These are phyloP conservation scores for Coniochaeta sp. DNA, from an alignment of 2,329 filamentous ascomycete species.

Conservation along the genomic window DNA sequence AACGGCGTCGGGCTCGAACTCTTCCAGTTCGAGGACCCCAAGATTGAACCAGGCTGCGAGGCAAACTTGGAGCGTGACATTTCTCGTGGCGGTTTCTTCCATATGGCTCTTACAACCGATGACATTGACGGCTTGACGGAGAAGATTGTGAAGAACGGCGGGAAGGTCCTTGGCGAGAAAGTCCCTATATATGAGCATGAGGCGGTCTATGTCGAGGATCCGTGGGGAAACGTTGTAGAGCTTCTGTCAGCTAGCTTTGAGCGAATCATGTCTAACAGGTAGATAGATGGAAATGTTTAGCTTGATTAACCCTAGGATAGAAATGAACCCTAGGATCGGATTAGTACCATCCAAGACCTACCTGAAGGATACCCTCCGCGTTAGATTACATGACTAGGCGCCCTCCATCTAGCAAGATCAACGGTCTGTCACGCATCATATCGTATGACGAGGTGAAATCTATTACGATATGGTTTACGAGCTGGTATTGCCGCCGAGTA, in stretches of 20 bases:
- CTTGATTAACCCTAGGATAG: too few species aligned
- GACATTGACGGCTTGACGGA: slow-evolving; percentile 20
- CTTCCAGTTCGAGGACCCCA: slow-evolving; percentile 23
- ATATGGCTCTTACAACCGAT: slow-evolving; percentile 23
- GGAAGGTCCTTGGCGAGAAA: slow-evolving; percentile 18
- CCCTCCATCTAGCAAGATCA: too few species aligned
- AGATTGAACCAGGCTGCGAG: slow-evolving; percentile 6
- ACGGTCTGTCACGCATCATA: too few species aligned
- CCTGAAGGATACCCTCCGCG: too few species aligned
- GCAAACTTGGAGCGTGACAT: slow-evolving; percentile 13
- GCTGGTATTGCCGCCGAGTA: too few species aligned
- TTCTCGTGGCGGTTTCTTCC: slow-evolving; percentile 24
- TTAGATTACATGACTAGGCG: too few species aligned
- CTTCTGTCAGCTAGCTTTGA: not conserved
- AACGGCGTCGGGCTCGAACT: slow-evolving; percentile 25
- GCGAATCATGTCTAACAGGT: not conserved
- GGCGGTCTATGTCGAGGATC: not conserved
- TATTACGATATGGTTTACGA: too few species aligned
- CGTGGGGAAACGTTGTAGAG: slow-evolving; percentile 4
- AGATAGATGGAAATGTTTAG: too few species aligned
- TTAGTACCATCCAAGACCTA: too few species aligned
- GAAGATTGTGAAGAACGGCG: slow-evolving; percentile 18
- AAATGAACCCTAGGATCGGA: too few species aligned
- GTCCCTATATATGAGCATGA: not conserved
- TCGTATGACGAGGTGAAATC: too few species aligned